Evolutionary conservation across 2,329 filamentous ascomycete species (phyloP).

Genomic region (Xylaria sp.): DNA sequence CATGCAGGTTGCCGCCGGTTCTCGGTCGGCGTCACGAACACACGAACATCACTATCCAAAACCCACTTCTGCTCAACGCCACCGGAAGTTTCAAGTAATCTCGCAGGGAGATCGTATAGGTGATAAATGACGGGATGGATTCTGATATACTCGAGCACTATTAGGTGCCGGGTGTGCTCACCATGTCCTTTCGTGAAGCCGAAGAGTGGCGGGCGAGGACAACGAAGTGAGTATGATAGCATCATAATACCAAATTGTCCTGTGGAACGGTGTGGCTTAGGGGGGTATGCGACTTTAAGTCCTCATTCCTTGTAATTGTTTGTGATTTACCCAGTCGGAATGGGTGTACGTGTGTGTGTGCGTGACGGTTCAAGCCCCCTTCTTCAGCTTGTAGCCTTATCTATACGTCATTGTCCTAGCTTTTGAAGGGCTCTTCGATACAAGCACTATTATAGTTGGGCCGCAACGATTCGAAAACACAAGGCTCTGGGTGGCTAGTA

Average conservation of each 20-base stretch:
- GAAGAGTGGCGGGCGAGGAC: not conserved
- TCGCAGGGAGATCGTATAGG: slow-evolving; percentile 6
- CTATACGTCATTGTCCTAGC: slow-evolving; percentile 23
- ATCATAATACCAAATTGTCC: slow-evolving; percentile 2
- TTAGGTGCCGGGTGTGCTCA: slow-evolving; percentile 16
- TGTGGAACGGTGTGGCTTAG: slow-evolving; percentile 6
- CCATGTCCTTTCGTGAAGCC: not conserved
- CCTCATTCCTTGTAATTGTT: slow-evolving; percentile 6
- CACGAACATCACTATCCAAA: slow-evolving; percentile 18
- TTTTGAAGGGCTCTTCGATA: not conserved
- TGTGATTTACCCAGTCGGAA: slow-evolving; percentile 11
- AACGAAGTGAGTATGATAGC: not conserved
- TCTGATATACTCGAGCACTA: not conserved
- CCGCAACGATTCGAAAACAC: slow-evolving; percentile 4
- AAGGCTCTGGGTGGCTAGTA: not conserved
- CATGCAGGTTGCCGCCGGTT: slow-evolving; percentile 39
- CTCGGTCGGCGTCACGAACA: slow-evolving; percentile 36
- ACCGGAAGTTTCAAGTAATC: slow-evolving; percentile 22
- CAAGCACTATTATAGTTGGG: slow-evolving; percentile 5
- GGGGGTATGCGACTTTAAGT: slow-evolving; percentile 6
- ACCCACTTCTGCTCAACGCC: slow-evolving; percentile 18
- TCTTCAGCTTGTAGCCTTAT: slow-evolving; percentile 21
- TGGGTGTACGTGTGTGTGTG: slow-evolving; percentile 16
- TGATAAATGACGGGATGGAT: slow-evolving; percentile 9
- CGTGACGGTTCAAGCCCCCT: slow-evolving; percentile 21